phyloP scores from a whole-genome alignment of 2,329 filamentous ascomycete genomes.

The Arthroderma uncinatum region DNA sequence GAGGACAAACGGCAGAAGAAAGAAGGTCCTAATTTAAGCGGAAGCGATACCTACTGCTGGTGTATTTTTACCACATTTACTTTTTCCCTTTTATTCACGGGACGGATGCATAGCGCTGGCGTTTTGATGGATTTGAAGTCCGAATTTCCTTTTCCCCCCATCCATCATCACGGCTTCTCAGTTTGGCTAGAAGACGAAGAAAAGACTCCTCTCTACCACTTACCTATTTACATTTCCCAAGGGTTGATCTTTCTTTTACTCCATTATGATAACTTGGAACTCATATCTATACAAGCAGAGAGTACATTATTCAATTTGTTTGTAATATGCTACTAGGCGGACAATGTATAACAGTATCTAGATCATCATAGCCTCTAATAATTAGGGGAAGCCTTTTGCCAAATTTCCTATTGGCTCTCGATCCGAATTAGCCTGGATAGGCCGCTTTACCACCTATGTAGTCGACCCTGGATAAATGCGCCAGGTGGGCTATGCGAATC shows the following conservation, averaged over 20 bases:
- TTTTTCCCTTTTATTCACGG: neutral
- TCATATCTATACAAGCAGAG: neutral
- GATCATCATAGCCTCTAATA: too few relatives aligned
- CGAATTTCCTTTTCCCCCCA: neutral
- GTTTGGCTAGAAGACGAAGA: neutral
- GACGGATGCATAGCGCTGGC: conserved; percentile 6
- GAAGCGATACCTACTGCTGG: neutral
- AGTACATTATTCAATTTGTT: neutral
- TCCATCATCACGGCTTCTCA: neutral
- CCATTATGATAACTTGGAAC: neutral
- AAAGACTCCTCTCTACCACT: conserved; percentile 1
- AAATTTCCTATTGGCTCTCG: too few relatives aligned
- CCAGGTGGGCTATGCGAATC: too few relatives aligned
- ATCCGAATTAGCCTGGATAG: too few relatives aligned
- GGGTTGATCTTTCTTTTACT: neutral
- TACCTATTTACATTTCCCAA: neutral
- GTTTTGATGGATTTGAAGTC: neutral
- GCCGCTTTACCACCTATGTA: too few relatives aligned
- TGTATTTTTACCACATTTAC: conserved; percentile 2
- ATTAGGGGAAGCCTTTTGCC: too few relatives aligned
- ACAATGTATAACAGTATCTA: neutral
- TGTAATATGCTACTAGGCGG: neutral
- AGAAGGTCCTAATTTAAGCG: neutral
- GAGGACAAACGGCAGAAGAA: neutral
- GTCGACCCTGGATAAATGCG: too few relatives aligned